These are phyloP conservation scores for Cadophora sp. DNA, from an alignment of 2,329 filamentous ascomycete genomes.

Conservation along the genomic window DNA sequence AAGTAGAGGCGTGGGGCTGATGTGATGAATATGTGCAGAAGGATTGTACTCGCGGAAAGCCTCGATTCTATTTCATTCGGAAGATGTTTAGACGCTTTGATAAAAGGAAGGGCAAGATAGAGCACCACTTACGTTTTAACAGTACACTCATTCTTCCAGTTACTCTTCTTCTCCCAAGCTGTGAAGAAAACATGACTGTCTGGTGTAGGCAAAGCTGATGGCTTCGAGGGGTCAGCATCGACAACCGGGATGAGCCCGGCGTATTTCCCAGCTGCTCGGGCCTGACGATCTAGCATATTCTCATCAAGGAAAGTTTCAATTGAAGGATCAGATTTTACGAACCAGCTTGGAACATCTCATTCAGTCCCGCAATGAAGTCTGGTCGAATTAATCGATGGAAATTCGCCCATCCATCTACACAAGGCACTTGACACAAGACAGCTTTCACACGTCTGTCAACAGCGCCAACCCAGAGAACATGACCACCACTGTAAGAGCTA, in stretches of 20 bases:
- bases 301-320: conserved; percentile 22
- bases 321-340: conserved; percentile 36
- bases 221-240: conserved; percentile 42
- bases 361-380: conserved; percentile 37
- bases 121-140: conserved; percentile 41
- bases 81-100: not conserved
- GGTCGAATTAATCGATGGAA: conserved; percentile 45
- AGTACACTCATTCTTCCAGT: conserved; percentile 51
- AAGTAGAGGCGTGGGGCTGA: conserved; percentile 49
- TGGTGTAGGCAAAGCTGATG: conserved; percentile 45
- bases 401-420: conserved; percentile 48
- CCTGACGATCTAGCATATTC: conserved; percentile 44
- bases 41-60: conserved; percentile 41
- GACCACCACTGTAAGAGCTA: conserved; percentile 48
- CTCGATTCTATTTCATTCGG: conserved; percentile 38
- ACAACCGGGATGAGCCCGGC: conserved; percentile 45
- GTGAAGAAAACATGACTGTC: conserved; percentile 48
- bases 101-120: not conserved
- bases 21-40: conserved; percentile 45
- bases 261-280: conserved; percentile 44
- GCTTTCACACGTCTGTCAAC: conserved; percentile 50
- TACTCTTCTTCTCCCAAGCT: conserved; percentile 44
- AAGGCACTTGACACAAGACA: conserved; percentile 48
- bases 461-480: conserved; percentile 49
- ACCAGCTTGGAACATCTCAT: conserved; percentile 31